A percentile compares a stretch with the other conserved stretches of the same genome.
Conservation (phyloP, 139 green algal genomes). For the Marvania coccoides region DNA sequence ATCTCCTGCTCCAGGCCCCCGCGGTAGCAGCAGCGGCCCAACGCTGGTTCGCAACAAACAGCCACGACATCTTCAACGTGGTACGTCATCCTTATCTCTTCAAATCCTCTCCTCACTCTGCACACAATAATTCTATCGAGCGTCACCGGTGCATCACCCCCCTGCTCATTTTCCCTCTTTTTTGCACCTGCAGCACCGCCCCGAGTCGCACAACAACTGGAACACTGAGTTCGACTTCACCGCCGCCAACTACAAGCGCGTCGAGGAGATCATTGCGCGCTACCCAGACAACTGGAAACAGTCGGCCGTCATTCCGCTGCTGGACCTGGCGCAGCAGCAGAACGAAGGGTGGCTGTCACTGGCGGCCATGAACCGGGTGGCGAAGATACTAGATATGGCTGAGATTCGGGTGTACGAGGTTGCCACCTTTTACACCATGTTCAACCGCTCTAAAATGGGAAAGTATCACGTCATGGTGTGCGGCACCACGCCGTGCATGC, state of each 20-base stretch:
- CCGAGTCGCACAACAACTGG: constrained; percentile 71
- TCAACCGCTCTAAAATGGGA: constrained; percentile 92
- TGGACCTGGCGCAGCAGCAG: constrained; percentile 97
- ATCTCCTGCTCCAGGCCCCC: not conserved
- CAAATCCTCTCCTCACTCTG: not conserved
- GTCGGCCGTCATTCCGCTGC: constrained; percentile 86
- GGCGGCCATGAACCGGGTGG: constrained; percentile 86
- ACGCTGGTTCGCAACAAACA: constrained; percentile 75
- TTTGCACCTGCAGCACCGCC: constrained; percentile 44
- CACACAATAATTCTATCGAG: not conserved
- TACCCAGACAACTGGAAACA: constrained; percentile 97
- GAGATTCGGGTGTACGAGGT: constrained; percentile 95
- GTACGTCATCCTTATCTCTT: constrained; percentile 18
- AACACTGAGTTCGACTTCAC: constrained; percentile 82
- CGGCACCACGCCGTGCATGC: constrained; percentile 92
- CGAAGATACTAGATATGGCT: constrained; percentile 76
- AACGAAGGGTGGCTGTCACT: constrained; percentile 88
- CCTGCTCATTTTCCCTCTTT: not conserved
- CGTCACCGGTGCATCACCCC: not conserved
- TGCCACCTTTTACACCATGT: constrained; percentile 99
- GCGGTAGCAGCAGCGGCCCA: not conserved
- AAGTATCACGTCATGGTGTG: constrained; percentile 98
- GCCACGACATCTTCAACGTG: constrained; percentile 82
- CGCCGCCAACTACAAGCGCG: constrained; percentile 59
- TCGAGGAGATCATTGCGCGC: constrained; percentile 65